Base-by-base conservation (phyloP, 495 filamentous ascomycete genomes). In the Penicillium mononematosum region DNA sequence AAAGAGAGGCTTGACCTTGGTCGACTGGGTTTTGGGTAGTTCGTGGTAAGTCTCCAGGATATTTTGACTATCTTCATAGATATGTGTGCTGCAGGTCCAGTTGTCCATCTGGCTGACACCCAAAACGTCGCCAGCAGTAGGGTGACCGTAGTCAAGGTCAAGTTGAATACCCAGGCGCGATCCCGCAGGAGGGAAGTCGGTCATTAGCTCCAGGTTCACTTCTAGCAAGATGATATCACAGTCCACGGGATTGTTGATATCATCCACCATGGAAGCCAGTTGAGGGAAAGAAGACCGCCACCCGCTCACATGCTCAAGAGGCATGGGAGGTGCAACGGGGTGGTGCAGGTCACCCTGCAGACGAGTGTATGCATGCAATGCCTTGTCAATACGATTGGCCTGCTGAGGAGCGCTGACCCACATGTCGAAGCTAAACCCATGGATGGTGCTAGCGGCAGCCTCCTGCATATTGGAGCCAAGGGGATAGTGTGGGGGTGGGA, bases 191-290 rank as follows among this genome's bases (percentile, higher is more conserved):
- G 78, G 78, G 49, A 75, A 75, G 45, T 78, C 71, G 39, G 66
- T 63, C 73, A 80, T 78, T 24, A 83, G 56, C 47, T 78, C 58
- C 12, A 82, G 67, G 27, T 72, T 77, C 7, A 73, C 72, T 56
- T 83, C 79, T 10, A 83, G 62, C 6, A 81, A 57, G 51, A 81
- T 76, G 16, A 82, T 70, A 34, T 83, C 78, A 45, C 73, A 77
- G 34, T 77, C 70, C 14, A 75, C 44, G 2, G 75, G 65, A 6
- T 66, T 62, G 24, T 70, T 69, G 6, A 67, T 51, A 32, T 75
- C 67, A 36, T 77, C 66, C 36, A 77, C 58, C 38, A 79, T 61
- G 0, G 70, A 55, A 17, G 67, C 66, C 45, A 83, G 56, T 8
- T 74, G 59, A 29, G 80, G 80, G 63, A 79, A 83, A 9, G 68